Evolutionary conservation across 208 protist genomes (phyloP), one percentile per base, ranked within the genome.

Genomic region (Strigomonas galati): DNA sequence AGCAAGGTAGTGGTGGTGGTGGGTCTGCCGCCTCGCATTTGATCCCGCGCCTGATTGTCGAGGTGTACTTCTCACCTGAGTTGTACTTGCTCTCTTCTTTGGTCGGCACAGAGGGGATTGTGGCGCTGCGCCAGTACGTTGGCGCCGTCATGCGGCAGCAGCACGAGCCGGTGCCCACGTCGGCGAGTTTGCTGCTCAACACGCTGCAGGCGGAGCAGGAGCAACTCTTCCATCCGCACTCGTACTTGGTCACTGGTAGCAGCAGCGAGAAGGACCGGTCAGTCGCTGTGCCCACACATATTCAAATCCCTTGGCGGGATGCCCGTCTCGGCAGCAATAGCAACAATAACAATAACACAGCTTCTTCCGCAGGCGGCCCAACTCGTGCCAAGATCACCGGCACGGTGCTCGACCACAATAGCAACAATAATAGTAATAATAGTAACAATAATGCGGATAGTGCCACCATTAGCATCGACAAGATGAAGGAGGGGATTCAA

Each of bases 11-110:
- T n/a, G 69, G 53, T 31, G 26, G 24, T 31, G 30, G 40, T 48
- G 55, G 40, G 32, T 23, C 27, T 48, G 21, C 32, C 31, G n/a
- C 46, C 40, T 24, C 65, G 0, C 69, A 71, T 62, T 67, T 76
- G 2, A 43, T 89, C 51, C 89, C 89, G 2, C 70, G 63, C n/a
- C 83, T 80, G 2, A 71, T 75, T 23, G 76, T 95, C 21, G 82
- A 95, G 62, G 77, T 95, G 27, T 95, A 95, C 71, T 95, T 95
- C 56, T 95, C 85, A 1, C 65, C 85, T 0, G 85, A 95, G 44
- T 67, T 95, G 21, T 92, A 88, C 61, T 71, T 89, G 53, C 67
- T 92, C 32, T 63, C 87, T 24, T 71, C 85, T 26, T 65, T 73
- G 0, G 44, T 92, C 55, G 89, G 89, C 40, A 62, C 68, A 10